Percentiles rank a stretch among this genome's conserved stretches.
Conservation (phyloP, 164 flowering plant species). For the Liriodendron chinense region DNA sequence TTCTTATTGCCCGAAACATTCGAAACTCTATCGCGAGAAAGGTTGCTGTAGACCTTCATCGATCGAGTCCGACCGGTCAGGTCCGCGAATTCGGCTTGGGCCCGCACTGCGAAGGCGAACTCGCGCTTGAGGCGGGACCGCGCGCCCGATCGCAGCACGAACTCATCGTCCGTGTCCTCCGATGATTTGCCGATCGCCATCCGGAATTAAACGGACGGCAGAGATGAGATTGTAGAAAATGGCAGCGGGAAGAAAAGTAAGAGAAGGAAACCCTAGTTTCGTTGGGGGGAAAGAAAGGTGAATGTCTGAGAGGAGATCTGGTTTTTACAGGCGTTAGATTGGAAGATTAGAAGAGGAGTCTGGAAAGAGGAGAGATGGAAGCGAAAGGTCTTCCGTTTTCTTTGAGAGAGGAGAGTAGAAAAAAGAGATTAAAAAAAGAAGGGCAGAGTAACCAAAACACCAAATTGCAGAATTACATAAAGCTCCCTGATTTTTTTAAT, state of each 20-base stretch:
- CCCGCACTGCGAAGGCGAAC: conserved; percentile 27
- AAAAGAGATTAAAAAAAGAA: neutral
- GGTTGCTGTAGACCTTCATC: neutral
- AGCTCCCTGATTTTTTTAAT: neutral
- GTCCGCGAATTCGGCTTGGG: conserved; percentile 24
- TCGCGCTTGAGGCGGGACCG: conserved; percentile 33
- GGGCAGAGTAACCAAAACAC: neutral
- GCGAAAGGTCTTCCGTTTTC: neutral
- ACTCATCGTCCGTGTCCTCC: conserved; percentile 21
- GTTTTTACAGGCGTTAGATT: neutral
- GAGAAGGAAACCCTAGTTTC: neutral
- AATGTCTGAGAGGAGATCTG: neutral
- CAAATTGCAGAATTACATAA: neutral
- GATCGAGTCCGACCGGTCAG: conserved; percentile 24
- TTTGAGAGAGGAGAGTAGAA: neutral
- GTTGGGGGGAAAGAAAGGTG: neutral
- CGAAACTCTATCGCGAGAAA: neutral
- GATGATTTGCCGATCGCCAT: conserved; percentile 22
- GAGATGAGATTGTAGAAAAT: neutral
- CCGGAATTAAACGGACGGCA: neutral
- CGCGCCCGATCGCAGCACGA: conserved; percentile 20
- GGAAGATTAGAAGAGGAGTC: neutral
- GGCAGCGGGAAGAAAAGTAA: neutral
- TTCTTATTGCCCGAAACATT: neutral
- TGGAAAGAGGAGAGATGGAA: neutral